Evolutionary conservation across 202 grass and related monocot genomes (phyloP).

Genomic region (Carex sylvatica): DNA sequence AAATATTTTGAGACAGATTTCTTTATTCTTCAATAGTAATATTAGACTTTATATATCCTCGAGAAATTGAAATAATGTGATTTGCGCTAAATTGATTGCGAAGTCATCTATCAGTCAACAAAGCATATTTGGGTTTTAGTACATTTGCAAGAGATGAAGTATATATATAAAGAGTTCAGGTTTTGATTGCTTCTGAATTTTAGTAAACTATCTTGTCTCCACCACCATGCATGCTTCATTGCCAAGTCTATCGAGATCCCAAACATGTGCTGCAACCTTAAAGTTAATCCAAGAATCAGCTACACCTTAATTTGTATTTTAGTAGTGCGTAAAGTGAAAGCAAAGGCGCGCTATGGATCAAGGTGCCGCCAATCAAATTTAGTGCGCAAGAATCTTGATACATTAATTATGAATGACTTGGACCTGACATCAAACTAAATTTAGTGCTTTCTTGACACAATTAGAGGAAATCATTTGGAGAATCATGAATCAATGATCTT

Average conservation of each 20-base stretch:
- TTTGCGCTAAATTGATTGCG: background rate
- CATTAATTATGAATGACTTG: no score
- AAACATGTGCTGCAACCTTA: background rate
- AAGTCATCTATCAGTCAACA: background rate
- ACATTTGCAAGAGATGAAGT: background rate
- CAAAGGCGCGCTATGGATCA: background rate
- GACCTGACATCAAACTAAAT: no score
- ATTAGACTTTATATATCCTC: background rate
- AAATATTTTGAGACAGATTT: no score
- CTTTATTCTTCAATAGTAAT: background rate
- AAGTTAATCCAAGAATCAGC: background rate
- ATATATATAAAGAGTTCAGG: background rate
- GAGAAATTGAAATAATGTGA: background rate
- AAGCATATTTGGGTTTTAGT: background rate
- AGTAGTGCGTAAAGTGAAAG: background rate
- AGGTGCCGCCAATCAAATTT: background rate
- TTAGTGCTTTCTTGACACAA: no score
- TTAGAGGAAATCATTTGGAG: background rate
- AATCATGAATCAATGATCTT: background rate
- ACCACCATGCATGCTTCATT: background rate
- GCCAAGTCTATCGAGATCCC: background rate
- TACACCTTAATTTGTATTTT: background rate
- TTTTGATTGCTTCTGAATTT: background rate
- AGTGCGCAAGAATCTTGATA: no score
- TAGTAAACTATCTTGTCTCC: background rate